These are phyloP conservation scores for Podaxis pistillaris DNA, from an alignment of 768 basidiomycete genomes.

Conservation along the genomic window DNA sequence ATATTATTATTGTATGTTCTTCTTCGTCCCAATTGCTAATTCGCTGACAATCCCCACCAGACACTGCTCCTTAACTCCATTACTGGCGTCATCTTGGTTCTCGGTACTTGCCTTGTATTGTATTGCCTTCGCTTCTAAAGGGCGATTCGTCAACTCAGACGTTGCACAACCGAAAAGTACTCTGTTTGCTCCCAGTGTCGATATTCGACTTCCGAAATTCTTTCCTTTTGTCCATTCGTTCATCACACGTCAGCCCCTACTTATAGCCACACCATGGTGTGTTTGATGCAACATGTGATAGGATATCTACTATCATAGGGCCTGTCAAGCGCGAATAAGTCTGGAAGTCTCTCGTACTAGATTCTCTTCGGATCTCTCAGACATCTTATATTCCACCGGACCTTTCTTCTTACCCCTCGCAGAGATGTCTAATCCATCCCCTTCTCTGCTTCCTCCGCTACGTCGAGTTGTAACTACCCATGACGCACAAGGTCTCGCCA, in stretches of 20 bases:
- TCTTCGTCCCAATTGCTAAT: not conserved
- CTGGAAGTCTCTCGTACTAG: slow-evolving; percentile 1
- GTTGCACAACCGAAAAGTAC: slow-evolving; percentile 6
- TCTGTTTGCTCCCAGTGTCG: slow-evolving; percentile 4
- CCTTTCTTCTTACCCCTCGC: slow-evolving; percentile 13
- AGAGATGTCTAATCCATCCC: slow-evolving; percentile 26
- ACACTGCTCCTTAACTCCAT: slow-evolving; percentile 38
- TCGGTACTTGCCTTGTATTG: slow-evolving; percentile 12
- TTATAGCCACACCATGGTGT: slow-evolving; percentile 2
- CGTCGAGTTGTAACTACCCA: slow-evolving; percentile 55
- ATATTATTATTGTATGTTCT: slow-evolving; percentile 82
- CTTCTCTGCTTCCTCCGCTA: slow-evolving; percentile 32
- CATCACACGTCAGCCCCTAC: slow-evolving; percentile 6
- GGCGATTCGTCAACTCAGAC: slow-evolving; percentile 2
- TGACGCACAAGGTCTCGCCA: slow-evolving; percentile 37
- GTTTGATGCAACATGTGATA: slow-evolving; percentile 9
- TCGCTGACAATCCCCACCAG: slow-evolving; percentile 20
- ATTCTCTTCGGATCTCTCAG: slow-evolving; percentile 9
- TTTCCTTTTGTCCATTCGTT: slow-evolving; percentile 8
- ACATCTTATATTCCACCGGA: slow-evolving; percentile 4
- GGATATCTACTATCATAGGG: not conserved
- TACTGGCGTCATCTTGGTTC: slow-evolving; percentile 1
- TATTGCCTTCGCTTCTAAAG: slow-evolving; percentile 3
- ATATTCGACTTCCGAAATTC: not conserved
- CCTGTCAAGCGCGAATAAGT: slow-evolving; percentile 7